Evolutionary conservation across 805 yeast species (phyloP).

Genomic region (Hagleromyces aurorensis): DNA sequence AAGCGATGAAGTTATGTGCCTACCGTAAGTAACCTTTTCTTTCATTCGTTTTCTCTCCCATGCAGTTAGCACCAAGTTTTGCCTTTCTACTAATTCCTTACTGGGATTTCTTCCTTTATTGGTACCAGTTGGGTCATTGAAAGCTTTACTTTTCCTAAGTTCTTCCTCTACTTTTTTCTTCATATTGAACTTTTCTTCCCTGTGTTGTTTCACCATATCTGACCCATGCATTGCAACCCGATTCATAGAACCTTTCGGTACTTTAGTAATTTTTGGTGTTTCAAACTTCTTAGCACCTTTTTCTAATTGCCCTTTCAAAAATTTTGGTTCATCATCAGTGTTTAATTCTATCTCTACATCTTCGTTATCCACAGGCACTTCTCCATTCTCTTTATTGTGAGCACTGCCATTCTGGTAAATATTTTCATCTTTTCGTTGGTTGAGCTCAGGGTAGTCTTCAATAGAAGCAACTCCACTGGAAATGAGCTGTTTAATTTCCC

Average conservation of each 20-base stretch:
- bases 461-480: conserved; percentile 68
- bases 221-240: conserved; percentile 76
- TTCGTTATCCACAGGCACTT: conserved; percentile 30
- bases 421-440: conserved; percentile 30
- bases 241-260: conserved; percentile 72
- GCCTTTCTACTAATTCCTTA: conserved; percentile 14
- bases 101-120: conserved; percentile 11
- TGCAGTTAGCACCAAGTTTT: conserved; percentile 22
- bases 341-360: conserved; percentile 69
- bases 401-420: conserved; percentile 2
- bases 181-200: conserved; percentile 48
- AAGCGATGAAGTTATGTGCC: conserved; percentile 35
- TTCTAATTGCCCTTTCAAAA: conserved; percentile 44
- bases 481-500: conserved; percentile 82
- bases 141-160: conserved; percentile 24
- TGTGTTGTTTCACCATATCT: conserved; percentile 51
- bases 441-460: conserved; percentile 60
- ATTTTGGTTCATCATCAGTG: conserved; percentile 55
- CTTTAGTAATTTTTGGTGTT: conserved; percentile 52
- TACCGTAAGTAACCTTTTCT: conserved; percentile 31
- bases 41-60: conserved; percentile 28
- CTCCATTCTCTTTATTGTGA: conserved; percentile 14
- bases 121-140: conserved; percentile 30
- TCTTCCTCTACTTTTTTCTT: conserved; percentile 39
- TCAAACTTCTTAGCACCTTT: conserved; percentile 30